Base-by-base conservation (phyloP, 1,284 basidiomycete genomes). In the Ganoderma boninense region DNA sequence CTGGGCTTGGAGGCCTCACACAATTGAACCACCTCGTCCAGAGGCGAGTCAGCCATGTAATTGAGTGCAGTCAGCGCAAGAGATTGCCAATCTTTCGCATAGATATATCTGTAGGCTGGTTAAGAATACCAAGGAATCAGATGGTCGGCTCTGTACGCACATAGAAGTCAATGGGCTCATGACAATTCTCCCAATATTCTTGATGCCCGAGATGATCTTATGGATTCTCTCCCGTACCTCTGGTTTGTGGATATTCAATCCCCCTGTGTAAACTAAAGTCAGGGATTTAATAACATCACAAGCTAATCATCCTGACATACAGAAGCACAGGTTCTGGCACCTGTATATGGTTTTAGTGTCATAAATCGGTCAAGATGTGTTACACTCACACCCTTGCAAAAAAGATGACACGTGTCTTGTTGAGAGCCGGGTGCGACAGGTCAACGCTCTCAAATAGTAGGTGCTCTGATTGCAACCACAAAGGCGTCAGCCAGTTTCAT, bases 21-120 rank as follows among this genome's bases (percentile, higher is more conserved):
- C 1, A 87, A 69, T 46, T 83, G 79, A 2, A 87, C 75, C 75
- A 87, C 77, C 67, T 84, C 83, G 64, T 87, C 85, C 43, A 82
- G 71, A 0, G 78, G 49, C 0, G 80, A 77, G 2, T 67, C 67
- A 0, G 67, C 35, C 0, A 77, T 76, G 1, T 81, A 81, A 6
- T 69, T 68, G 4, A 79, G 76, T 0, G 85, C 68, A 2, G 80
- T 78, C 20, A 70, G 65, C 0, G 78, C 77, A 35, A 87, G 67
- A 11, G 76, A 69, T 0, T 70, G 57, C 86, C 86, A 87, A 42
- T 64, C 49, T 4, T 70, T 66, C 2, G 82, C 80, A n/a, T 66
- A 69, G 0, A 82, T 75, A 64, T 83, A 87, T 16, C 86, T 87
- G 44, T 3, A 20, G 46, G 44, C 7, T 46, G 16, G 20, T 60